Conservation (phyloP, 148 eudicot species). For the Silene uniflora region DNA sequence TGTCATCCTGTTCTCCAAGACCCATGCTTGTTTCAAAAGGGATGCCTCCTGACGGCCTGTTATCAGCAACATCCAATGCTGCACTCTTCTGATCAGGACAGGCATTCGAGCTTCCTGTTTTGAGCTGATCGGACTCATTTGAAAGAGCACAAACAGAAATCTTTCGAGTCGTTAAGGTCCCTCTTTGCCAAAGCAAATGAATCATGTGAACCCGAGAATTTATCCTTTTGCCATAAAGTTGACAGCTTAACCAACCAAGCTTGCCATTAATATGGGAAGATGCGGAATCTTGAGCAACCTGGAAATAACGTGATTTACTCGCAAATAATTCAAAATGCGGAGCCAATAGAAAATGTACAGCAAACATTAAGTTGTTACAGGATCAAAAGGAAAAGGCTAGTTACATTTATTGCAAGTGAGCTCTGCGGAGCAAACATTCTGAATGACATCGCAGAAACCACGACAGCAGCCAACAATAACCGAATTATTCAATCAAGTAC, state of each 20-base stretch:
- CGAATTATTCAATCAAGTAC: not conserved
- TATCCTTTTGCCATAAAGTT: conserved; percentile 43
- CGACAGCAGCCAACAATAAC: not conserved
- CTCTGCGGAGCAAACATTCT: conserved; percentile 16
- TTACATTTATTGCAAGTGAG: conserved; percentile 23
- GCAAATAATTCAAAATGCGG: not conserved
- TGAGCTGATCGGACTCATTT: conserved; percentile 5
- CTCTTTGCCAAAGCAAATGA: not conserved
- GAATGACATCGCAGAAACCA: conserved; percentile 15
- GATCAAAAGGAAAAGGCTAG: conserved; percentile 1
- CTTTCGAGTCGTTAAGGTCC: not conserved
- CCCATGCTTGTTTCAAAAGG: not conserved
- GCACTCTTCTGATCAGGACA: conserved; percentile 3
- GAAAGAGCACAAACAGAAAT: conserved; percentile 7
- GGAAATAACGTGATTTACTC: not conserved
- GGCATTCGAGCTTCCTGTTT: not conserved
- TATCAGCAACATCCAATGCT: not conserved
- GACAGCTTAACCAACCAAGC: conserved; percentile 24
- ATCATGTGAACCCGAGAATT: not conserved
- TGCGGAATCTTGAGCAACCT: not conserved
- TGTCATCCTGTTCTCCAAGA: conserved; percentile 1
- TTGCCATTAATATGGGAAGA: conserved; percentile 10
- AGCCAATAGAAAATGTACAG: not conserved
- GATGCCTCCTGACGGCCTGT: not conserved
- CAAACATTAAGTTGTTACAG: not conserved